Percentiles rank a stretch among this genome's conserved stretches.
Conservation (phyloP, 345 rosid genomes). For the Ceriops decandra region DNA sequence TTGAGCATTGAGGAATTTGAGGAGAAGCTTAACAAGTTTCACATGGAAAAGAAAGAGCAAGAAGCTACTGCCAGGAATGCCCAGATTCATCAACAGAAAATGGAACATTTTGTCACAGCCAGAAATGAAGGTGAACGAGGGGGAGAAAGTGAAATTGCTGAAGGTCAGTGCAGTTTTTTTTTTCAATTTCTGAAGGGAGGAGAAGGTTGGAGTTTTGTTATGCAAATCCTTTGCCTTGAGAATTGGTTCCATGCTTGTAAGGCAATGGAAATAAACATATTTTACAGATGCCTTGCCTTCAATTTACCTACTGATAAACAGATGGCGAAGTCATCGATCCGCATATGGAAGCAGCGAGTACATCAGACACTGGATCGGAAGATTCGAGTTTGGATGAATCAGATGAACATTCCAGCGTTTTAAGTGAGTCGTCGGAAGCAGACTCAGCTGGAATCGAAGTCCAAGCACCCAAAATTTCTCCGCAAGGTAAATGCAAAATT, state of each 20-base stretch:
- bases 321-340: slow-evolving; percentile 57
- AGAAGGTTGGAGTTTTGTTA: neutral
- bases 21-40: slow-evolving; percentile 85
- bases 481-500: slow-evolving; percentile 31
- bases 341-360: slow-evolving; percentile 29
- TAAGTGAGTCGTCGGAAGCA: slow-evolving; percentile 40
- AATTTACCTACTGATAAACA: slow-evolving; percentile 14
- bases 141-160: slow-evolving; percentile 39
- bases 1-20: slow-evolving; percentile 90
- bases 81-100: slow-evolving; percentile 59
- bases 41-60: slow-evolving; percentile 89
- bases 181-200: neutral
- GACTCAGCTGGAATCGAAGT: slow-evolving; percentile 37
- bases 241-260: too few species aligned
- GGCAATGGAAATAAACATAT: too few species aligned
- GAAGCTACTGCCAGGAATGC: slow-evolving; percentile 91
- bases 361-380: slow-evolving; percentile 14
- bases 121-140: slow-evolving; percentile 43
- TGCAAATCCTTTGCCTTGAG: neutral
- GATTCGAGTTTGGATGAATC: slow-evolving; percentile 13
- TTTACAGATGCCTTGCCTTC: slow-evolving; percentile 2
- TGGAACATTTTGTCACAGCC: slow-evolving; percentile 36
- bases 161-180: slow-evolving; percentile 44
- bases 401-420: slow-evolving; percentile 37
- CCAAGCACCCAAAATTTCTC: slow-evolving; percentile 25